Percentiles rank a stretch among this genome's conserved stretches.
These are phyloP conservation scores for Polygonum maritimum DNA, from an alignment of 148 eudicot genomes.

Conservation along the genomic window DNA sequence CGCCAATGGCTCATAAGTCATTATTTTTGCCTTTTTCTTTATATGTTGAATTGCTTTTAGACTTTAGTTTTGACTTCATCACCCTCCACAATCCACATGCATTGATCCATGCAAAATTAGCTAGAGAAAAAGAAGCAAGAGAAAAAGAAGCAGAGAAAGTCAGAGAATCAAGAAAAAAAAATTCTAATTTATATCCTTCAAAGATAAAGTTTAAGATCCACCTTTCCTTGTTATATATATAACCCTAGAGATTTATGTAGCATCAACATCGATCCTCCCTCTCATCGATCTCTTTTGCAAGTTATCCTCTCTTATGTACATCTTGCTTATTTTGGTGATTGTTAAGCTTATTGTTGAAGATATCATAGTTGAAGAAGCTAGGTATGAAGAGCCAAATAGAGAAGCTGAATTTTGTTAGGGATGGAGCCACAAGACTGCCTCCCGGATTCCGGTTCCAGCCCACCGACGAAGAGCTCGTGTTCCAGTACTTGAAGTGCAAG, in stretches of 20 bases:
- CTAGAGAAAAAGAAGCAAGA: background rate
- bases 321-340: background rate
- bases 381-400: conserved; percentile 16
- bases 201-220: conserved; percentile 3
- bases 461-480: conserved; percentile 82
- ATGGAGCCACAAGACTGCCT: conserved; percentile 64
- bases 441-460: conserved; percentile 93
- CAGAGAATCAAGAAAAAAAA: background rate
- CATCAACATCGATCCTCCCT: background rate
- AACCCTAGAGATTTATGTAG: background rate
- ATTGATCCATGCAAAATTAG: background rate
- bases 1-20: background rate
- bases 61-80: conserved; percentile 6
- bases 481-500: conserved; percentile 68
- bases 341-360: background rate
- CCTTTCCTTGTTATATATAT: background rate
- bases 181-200: background rate
- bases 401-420: conserved; percentile 23
- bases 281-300: background rate
- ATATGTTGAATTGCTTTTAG: background rate
- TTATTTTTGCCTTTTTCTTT: background rate
- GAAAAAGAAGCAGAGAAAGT: background rate
- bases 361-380: background rate
- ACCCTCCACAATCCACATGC: background rate
- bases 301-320: background rate